Conservation (phyloP, 768 basidiomycete genomes). For the Filobasidium wieringae region DNA sequence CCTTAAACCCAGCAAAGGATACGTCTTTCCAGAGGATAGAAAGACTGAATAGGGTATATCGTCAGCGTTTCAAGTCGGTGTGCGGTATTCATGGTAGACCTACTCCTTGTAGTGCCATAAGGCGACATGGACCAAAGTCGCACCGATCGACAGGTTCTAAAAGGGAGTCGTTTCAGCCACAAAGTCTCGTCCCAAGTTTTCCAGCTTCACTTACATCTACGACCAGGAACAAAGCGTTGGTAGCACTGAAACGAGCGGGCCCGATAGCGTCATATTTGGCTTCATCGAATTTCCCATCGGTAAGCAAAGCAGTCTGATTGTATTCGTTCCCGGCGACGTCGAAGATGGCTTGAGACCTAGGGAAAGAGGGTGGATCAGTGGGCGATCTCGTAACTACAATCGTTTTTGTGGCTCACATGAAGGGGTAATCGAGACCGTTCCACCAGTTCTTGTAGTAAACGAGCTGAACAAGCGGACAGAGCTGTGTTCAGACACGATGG, state of each 20-base stretch:
- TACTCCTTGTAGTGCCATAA: conserved; percentile 9
- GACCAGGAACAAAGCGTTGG: conserved; percentile 17
- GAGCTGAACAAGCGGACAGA: no score
- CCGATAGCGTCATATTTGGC: conserved; percentile 42
- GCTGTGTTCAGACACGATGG: no score
- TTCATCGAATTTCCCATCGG: conserved; percentile 41
- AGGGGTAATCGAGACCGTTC: conserved; percentile 34
- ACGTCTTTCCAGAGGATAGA: neutral
- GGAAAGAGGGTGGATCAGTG: no score
- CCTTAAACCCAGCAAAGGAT: conserved; percentile 10
- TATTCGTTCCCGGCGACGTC: conserved; percentile 46
- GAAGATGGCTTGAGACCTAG: conserved; percentile 35
- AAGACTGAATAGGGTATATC: neutral
- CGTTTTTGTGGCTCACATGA: no score
- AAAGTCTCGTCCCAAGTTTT: no score
- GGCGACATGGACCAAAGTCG: conserved; percentile 16
- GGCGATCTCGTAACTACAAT: no score
- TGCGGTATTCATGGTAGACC: neutral
- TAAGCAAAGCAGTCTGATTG: conserved; percentile 44
- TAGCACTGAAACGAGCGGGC: conserved; percentile 19
- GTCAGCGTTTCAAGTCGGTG: neutral
- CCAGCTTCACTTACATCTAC: no score
- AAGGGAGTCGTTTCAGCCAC: no score
- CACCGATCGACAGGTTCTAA: conserved; percentile 32
- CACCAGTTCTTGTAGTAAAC: conserved; percentile 31